Conservation (phyloP, 768 basidiomycete genomes). For the Suillus paluster region DNA sequence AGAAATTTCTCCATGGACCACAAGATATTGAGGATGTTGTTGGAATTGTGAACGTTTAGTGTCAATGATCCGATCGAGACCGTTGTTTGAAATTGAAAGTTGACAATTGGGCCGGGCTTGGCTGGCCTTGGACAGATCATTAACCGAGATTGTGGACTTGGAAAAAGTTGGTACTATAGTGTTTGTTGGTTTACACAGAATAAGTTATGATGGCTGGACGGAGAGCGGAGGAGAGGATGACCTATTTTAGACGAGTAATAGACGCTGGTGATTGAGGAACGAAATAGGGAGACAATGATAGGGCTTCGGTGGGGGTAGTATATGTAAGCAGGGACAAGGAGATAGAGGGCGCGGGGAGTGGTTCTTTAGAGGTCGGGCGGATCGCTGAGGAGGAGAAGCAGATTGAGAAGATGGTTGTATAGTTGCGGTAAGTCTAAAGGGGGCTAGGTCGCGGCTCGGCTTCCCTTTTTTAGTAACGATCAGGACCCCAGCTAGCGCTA, state of each 20-base stretch:
- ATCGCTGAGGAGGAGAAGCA: slow-evolving; percentile 28
- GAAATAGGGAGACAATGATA: slow-evolving; percentile 1
- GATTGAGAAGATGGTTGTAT: slow-evolving; percentile 11
- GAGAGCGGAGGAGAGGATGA: slow-evolving; percentile 4
- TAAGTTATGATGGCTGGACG: not conserved
- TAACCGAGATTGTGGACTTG: too few relatives aligned
- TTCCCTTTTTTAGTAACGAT: slow-evolving; percentile 12
- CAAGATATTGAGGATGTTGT: not conserved
- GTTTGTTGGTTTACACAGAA: not conserved
- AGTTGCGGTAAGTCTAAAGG: slow-evolving; percentile 18
- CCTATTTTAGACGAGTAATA: too few relatives aligned
- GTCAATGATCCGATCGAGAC: slow-evolving; percentile 5
- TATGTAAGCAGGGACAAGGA: slow-evolving; percentile 26
- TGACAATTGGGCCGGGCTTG: too few relatives aligned
- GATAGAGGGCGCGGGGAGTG: slow-evolving; percentile 10
- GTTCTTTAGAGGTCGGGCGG: slow-evolving; percentile 33
- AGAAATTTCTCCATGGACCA: not conserved
- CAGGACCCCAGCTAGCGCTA: slow-evolving; percentile 34
- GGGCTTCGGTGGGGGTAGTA: not conserved
- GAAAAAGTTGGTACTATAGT: too few relatives aligned
- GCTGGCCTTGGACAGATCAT: too few relatives aligned
- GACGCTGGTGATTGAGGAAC: not conserved
- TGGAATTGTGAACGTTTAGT: not conserved
- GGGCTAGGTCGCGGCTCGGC: slow-evolving; percentile 11
- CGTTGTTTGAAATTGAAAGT: not conserved